Percentiles rank a stretch among this genome's conserved stretches.
These are phyloP conservation scores for Beauveria pseudobassiana DNA, from an alignment of 2,329 filamentous ascomycete species.

Conservation along the genomic window DNA sequence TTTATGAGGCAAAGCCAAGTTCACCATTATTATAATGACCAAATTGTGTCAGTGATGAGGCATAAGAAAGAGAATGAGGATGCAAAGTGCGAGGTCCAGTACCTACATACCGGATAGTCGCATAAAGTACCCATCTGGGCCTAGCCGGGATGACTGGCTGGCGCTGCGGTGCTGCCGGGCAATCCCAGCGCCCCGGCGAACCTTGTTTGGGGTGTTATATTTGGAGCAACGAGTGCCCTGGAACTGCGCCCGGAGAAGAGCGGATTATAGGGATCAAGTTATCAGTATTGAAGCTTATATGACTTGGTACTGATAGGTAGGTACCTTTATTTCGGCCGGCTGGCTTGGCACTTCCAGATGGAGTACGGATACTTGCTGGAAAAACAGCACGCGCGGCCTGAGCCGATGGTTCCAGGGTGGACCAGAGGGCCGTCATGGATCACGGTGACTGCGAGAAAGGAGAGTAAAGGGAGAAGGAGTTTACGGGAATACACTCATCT, in stretches of 20 bases:
- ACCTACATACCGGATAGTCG: not conserved
- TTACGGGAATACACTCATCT: no score
- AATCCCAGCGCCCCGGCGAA: not conserved
- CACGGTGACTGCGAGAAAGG: not conserved
- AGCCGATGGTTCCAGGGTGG: not conserved
- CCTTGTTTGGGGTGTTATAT: not conserved
- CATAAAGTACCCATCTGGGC: not conserved
- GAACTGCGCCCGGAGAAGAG: not conserved
- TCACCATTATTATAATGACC: no score
- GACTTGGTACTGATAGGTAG: no score
- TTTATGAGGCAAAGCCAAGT: no score
- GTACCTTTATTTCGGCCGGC: not conserved
- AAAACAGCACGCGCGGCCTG: not conserved
- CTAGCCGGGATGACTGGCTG: no score
- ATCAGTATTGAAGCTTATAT: no score
- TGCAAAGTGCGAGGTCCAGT: not conserved
- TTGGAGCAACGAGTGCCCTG: not conserved
- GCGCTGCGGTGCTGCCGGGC: not conserved
- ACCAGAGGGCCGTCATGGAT: not conserved
- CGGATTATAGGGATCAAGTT: not conserved
- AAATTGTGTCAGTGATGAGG: no score
- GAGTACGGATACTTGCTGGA: not conserved
- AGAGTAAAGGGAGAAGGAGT: no score
- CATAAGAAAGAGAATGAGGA: not conserved
- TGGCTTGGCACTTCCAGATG: not conserved